Conservation (phyloP, 2,329 filamentous ascomycete species). For the Trichoderma sp. region DNA sequence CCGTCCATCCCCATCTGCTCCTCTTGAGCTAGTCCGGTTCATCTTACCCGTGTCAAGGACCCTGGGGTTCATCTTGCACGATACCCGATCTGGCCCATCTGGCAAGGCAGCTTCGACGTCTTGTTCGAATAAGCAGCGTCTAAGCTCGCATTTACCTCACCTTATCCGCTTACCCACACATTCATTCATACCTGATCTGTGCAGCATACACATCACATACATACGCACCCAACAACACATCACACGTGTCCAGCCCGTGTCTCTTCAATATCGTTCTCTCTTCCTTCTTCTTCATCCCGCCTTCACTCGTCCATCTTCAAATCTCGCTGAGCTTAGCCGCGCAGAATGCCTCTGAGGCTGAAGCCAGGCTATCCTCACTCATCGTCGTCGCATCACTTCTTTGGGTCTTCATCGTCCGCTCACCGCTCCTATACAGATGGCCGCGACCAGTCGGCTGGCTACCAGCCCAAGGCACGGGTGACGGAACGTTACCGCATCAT, state of each 20-base stretch:
- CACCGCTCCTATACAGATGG: constrained; percentile 52
- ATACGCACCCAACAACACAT: background rate
- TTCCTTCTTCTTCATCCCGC: background rate
- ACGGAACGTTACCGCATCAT: constrained; percentile 94
- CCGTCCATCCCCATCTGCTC: background rate
- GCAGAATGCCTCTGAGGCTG: constrained; percentile 42
- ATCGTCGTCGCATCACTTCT: constrained; percentile 30
- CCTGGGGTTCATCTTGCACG: constrained; percentile 17
- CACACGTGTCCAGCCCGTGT: background rate
- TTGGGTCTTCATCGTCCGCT: constrained; percentile 36
- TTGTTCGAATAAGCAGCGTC: constrained; percentile 10
- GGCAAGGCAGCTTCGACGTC: constrained; percentile 17
- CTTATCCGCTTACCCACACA: constrained; percentile 8
- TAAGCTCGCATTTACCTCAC: constrained; percentile 22
- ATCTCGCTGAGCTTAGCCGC: constrained; percentile 22
- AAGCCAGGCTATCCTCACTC: constrained; percentile 36
- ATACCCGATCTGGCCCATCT: constrained; percentile 29
- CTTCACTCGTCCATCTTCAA: constrained; percentile 21
- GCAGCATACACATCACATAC: background rate
- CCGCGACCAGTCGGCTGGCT: constrained; percentile 55
- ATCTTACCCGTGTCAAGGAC: constrained; percentile 2
- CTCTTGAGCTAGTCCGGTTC: constrained; percentile 17
- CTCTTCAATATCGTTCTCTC: background rate
- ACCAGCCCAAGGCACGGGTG: constrained; percentile 81
- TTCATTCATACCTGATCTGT: background rate